Evolutionary conservation across 2,329 filamentous ascomycete genomes (phyloP).

Genomic region (Cordyceps militaris): DNA sequence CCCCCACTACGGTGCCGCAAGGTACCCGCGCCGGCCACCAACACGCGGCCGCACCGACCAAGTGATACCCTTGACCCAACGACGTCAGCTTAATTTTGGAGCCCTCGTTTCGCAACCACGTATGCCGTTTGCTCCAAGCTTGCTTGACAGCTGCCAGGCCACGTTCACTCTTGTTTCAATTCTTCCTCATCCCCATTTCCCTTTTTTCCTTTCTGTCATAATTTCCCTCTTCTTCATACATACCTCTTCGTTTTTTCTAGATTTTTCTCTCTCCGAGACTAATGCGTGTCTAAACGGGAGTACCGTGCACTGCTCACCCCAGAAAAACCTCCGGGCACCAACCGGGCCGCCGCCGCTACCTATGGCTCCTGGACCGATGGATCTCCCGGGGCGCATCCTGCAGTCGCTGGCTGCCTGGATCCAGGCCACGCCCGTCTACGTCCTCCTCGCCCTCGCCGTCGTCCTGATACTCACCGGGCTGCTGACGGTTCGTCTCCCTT

Average conservation of each 20-base stretch:
- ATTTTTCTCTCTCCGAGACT: neutral
- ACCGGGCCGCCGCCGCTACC: neutral
- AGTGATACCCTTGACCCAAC: neutral
- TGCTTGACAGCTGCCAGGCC: neutral
- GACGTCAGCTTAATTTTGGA: neutral
- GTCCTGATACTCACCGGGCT: constrained; percentile 29
- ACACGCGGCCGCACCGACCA: neutral
- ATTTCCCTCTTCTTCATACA: too few relatives aligned
- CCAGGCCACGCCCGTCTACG: constrained; percentile 32
- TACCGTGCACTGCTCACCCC: neutral
- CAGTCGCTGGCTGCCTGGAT: constrained; percentile 29
- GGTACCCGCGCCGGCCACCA: neutral
- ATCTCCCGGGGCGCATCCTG: constrained; percentile 29
- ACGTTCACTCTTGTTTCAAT: constrained; percentile 8
- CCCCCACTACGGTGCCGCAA: too few relatives aligned
- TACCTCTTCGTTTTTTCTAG: too few relatives aligned
- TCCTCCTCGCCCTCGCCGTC: constrained; percentile 30
- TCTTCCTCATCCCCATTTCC: neutral
- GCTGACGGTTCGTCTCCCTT: constrained; percentile 28
- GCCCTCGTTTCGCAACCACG: neutral
- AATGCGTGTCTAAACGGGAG: neutral
- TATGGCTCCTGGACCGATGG: constrained; percentile 19
- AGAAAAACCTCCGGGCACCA: neutral
- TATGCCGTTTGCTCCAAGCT: constrained; percentile 10
- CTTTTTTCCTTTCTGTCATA: neutral